These are phyloP conservation scores for Ascocoryne sarcoides DNA, from an alignment of 2,329 filamentous ascomycete genomes.

Conservation along the genomic window DNA sequence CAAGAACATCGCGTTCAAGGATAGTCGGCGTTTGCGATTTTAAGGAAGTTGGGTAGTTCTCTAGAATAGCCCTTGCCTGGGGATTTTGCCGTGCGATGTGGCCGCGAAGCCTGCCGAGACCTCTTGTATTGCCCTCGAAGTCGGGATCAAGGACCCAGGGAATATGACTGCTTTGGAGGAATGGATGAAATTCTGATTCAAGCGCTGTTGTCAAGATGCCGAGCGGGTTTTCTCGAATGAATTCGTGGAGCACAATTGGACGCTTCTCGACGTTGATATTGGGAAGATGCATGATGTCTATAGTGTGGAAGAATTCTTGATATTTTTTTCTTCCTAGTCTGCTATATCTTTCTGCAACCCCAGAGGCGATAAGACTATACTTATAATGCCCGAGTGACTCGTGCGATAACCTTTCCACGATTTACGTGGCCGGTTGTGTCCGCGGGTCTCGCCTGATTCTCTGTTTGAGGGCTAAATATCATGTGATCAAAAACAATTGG, in stretches of 20 bases:
- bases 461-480: too few relatives aligned
- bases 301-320: too few relatives aligned
- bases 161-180: constrained; percentile 52
- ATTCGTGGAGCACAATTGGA: constrained; percentile 45
- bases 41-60: constrained; percentile 29
- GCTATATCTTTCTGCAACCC: too few relatives aligned
- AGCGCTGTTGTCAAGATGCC: constrained; percentile 57
- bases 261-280: too few relatives aligned
- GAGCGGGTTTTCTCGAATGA: constrained; percentile 52
- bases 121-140: constrained; percentile 4
- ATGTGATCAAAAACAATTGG: too few relatives aligned
- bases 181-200: constrained; percentile 36
- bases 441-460: too few relatives aligned
- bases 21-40: constrained; percentile 7
- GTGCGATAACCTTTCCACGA: too few relatives aligned
- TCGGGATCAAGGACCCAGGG: constrained; percentile 46
- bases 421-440: too few relatives aligned
- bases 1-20: constrained; percentile 46
- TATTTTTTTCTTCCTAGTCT: too few relatives aligned
- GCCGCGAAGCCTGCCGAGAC: constrained; percentile 39
- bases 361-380: too few relatives aligned
- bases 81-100: constrained; percentile 57
- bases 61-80: constrained; percentile 52
- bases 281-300: too few relatives aligned
- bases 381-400: too few relatives aligned